Evolutionary conservation across 2,329 filamentous ascomycete genomes (phyloP).

Genomic region (Balansia obtecta): DNA sequence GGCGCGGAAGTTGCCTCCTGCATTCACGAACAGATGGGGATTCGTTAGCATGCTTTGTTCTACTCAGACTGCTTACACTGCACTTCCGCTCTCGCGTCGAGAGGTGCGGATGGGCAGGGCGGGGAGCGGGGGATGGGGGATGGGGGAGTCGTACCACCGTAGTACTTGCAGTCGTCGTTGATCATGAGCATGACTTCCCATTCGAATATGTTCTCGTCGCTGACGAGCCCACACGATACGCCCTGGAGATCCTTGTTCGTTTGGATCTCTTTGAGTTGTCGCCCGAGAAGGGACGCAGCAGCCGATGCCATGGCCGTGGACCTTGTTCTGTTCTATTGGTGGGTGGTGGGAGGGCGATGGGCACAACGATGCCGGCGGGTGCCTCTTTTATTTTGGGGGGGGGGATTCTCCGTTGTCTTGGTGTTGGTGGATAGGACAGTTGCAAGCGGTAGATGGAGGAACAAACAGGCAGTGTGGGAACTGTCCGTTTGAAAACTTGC

Average conservation of each 20-base stretch:
- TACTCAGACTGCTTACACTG: not conserved
- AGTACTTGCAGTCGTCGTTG: conserved; percentile 83
- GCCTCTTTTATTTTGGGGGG: too few relatives aligned
- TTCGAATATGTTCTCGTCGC: conserved; percentile 80
- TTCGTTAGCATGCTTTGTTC: not conserved
- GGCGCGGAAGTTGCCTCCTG: conserved; percentile 87
- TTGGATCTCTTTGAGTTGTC: conserved; percentile 92
- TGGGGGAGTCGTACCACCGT: conserved; percentile 75
- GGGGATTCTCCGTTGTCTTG: too few relatives aligned
- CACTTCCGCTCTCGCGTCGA: too few relatives aligned
- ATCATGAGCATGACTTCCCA: conserved; percentile 99
- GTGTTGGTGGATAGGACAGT: too few relatives aligned
- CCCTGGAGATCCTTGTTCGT: conserved; percentile 81
- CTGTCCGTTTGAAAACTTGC: too few relatives aligned
- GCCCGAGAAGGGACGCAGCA: conserved; percentile 61
- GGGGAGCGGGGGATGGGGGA: not conserved
- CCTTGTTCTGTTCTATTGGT: too few relatives aligned
- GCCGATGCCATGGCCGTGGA: conserved; percentile 27
- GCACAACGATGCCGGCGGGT: too few relatives aligned
- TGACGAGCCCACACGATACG: conserved; percentile 82
- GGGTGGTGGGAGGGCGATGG: too few relatives aligned
- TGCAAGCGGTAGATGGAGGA: too few relatives aligned
- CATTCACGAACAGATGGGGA: not conserved
- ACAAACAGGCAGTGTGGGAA: too few relatives aligned
- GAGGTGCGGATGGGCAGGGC: not conserved